phyloP scores from a whole-genome alignment of 164 flowering plant species.

The Annona cherimola region DNA sequence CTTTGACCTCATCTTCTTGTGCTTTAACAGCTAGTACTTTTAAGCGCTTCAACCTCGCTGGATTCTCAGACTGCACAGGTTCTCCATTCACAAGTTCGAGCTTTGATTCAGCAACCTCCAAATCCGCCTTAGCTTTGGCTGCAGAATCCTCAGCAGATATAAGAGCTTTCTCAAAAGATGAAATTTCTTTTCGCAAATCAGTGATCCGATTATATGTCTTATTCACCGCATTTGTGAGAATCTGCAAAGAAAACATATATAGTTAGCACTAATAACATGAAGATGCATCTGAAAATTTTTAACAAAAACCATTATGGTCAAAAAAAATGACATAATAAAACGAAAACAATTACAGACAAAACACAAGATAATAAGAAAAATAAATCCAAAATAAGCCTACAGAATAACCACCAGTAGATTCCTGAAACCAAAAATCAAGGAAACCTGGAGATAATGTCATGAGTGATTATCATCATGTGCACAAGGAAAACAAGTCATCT shows the following conservation, averaged over 20 bases:
- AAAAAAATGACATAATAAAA: too few species aligned
- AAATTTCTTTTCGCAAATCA: constrained; percentile 85
- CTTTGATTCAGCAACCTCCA: constrained; percentile 72
- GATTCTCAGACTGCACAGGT: constrained; percentile 83
- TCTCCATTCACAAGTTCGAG: constrained; percentile 86
- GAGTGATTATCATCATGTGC: too few species aligned
- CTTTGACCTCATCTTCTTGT: constrained; percentile 59
- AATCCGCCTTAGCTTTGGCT: constrained; percentile 57
- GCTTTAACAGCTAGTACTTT: constrained; percentile 57
- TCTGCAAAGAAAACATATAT: constrained; percentile 28
- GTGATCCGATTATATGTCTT: constrained; percentile 85
- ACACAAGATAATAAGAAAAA: too few species aligned
- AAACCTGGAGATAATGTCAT: too few species aligned
- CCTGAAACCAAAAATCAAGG: too few species aligned
- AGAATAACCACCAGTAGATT: too few species aligned
- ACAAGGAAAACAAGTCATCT: too few species aligned
- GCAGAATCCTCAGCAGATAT: constrained; percentile 55
- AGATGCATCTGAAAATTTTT: background rate
- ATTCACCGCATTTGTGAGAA: constrained; percentile 77
- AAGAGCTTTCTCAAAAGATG: constrained; percentile 49
- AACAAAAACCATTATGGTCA: too few species aligned
- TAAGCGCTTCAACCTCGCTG: constrained; percentile 75
- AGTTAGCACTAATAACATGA: background rate
- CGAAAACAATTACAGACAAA: too few species aligned
- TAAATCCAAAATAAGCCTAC: too few species aligned